phyloP scores from a whole-genome alignment of 495 filamentous ascomycete genomes.

The Lophium mytilinum region DNA sequence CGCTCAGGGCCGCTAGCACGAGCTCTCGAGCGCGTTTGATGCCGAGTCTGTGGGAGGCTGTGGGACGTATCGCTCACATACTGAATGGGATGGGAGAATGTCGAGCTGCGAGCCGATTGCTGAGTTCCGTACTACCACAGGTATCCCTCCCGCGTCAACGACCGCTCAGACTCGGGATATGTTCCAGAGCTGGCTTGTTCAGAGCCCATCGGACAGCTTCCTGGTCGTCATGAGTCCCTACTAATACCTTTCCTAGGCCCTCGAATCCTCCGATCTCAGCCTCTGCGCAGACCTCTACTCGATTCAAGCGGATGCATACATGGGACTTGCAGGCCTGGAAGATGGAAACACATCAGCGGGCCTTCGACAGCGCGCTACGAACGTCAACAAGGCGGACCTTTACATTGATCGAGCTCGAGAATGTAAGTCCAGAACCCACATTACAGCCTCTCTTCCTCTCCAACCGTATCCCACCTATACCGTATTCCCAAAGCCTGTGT shows the following conservation, averaged over 20 bases:
- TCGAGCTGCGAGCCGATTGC: constrained; percentile 54
- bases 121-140: constrained; percentile 73
- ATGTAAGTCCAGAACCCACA: constrained; percentile 11
- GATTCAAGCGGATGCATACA: constrained; percentile 70
- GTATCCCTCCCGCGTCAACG: constrained; percentile 9
- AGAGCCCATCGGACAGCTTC: too few species aligned
- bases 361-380: constrained; percentile 9
- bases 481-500: neutral
- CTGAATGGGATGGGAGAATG: constrained; percentile 70
- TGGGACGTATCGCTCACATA: constrained; percentile 59
- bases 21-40: constrained; percentile 65
- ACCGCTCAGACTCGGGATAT: too few species aligned
- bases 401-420: constrained; percentile 20
- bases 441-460: too few species aligned
- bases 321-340: constrained; percentile 64
- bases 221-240: neutral
- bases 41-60: constrained; percentile 67
- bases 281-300: constrained; percentile 63
- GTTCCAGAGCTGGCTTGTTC: too few species aligned
- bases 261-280: constrained; percentile 62
- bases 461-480: too few species aligned
- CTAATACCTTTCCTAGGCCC: constrained; percentile 32
- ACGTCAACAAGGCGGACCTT: constrained; percentile 23
- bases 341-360: constrained; percentile 17
- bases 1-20: constrained; percentile 69